Evolutionary conservation across 176 grass and related monocot species (phyloP).

Genomic region (Oryza meridionalis): DNA sequence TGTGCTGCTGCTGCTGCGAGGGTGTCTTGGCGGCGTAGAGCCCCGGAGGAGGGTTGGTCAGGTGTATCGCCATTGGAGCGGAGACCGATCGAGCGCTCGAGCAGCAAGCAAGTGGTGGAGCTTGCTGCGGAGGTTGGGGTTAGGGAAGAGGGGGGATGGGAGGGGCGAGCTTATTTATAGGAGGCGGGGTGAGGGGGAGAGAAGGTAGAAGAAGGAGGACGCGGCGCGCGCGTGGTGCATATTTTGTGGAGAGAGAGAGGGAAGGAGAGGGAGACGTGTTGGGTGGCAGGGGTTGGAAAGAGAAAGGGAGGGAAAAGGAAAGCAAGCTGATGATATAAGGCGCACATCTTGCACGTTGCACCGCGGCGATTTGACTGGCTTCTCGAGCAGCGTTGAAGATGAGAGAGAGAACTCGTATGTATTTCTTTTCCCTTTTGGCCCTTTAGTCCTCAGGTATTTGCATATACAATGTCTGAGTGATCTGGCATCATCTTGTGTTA

Average conservation of each 20-base stretch:
- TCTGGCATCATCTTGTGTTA: too few relatives aligned
- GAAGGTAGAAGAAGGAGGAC: background rate
- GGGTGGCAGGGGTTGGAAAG: background rate
- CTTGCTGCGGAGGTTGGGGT: background rate
- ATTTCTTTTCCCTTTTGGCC: background rate
- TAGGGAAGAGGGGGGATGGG: background rate
- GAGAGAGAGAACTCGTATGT: background rate
- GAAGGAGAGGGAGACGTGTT: conserved; percentile 35
- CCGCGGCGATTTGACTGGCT: conserved; percentile 45
- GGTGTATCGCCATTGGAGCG: conserved; percentile 30
- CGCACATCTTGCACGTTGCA: conserved; percentile 43
- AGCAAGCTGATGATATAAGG: background rate
- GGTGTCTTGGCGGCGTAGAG: background rate
- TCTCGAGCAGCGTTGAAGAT: conserved; percentile 30
- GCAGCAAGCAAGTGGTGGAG: too few relatives aligned
- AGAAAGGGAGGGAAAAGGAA: too few relatives aligned
- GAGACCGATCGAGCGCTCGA: too few relatives aligned
- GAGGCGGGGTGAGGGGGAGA: background rate
- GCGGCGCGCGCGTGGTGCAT: conserved; percentile 17
- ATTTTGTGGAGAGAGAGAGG: conserved; percentile 15
- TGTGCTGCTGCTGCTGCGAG: background rate
- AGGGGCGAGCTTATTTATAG: conserved; percentile 41
- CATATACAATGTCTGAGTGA: too few relatives aligned
- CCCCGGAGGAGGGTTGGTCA: background rate
- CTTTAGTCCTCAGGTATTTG: background rate